Evolutionary conservation across 2,329 filamentous ascomycete species (phyloP).

Genomic region (Chaetomium olivaceum): DNA sequence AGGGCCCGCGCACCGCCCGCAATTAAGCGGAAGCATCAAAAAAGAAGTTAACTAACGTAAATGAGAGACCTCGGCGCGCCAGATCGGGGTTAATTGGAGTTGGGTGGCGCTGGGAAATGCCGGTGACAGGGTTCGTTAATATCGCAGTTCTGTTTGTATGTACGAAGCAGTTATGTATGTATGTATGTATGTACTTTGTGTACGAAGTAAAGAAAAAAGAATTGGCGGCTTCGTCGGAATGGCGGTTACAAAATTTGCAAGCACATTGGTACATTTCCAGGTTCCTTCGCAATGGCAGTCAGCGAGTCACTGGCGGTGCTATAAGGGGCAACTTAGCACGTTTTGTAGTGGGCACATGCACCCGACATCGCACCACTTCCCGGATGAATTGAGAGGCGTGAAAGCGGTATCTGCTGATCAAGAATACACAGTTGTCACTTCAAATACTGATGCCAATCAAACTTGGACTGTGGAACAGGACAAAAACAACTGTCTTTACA

Average conservation of each 20-base stretch:
- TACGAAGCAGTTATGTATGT: neutral
- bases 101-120: neutral
- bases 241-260: neutral
- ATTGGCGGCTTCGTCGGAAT: neutral
- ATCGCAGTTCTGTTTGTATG: neutral
- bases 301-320: slow-evolving; percentile 8
- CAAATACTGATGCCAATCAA: neutral
- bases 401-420: neutral
- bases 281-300: neutral
- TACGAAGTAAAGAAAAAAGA: neutral
- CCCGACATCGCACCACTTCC: slow-evolving; percentile 20
- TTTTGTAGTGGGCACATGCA: slow-evolving; percentile 13
- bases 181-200: neutral
- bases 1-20: slow-evolving; percentile 22
- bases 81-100: neutral
- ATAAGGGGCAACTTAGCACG: slow-evolving; percentile 5
- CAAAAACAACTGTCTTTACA: neutral
- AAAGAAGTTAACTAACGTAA: neutral
- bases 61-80: neutral
- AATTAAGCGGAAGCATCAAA: slow-evolving; percentile 29
- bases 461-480: neutral
- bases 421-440: neutral
- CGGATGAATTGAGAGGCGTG: neutral
- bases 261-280: too few relatives aligned
- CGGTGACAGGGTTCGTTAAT: neutral